phyloP scores from a whole-genome alignment of 2,329 filamentous ascomycete species.

The Aaosphaeria arxii region DNA sequence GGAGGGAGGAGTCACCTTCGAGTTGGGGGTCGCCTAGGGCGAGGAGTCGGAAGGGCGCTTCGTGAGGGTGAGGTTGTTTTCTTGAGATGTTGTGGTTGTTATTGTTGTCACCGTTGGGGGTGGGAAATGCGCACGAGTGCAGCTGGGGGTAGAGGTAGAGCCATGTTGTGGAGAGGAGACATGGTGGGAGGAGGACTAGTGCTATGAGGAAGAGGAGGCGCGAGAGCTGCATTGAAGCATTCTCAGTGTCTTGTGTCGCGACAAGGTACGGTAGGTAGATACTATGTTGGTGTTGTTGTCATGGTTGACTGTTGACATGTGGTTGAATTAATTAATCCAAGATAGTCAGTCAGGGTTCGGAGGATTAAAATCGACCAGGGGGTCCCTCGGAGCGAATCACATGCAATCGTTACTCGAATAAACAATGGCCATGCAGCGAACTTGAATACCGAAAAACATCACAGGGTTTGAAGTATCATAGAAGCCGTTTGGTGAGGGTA shows the following conservation, averaged over 20 bases:
- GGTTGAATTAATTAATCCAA: no score
- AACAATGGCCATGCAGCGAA: no score
- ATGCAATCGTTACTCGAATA: no score
- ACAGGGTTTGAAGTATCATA: no score
- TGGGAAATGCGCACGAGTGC: slow-evolving; percentile 75
- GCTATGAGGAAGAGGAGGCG: slow-evolving; percentile 45
- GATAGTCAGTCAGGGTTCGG: no score
- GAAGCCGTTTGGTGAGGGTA: no score
- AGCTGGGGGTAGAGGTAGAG: slow-evolving; percentile 87
- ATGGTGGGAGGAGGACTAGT: slow-evolving; percentile 60
- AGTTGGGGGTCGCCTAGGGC: slow-evolving; percentile 89
- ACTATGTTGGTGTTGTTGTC: no score
- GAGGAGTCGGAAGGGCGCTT: slow-evolving; percentile 73
- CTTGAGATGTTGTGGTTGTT: slow-evolving; percentile 10
- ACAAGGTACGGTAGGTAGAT: no score
- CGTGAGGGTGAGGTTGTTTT: neutral
- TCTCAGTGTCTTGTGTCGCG: slow-evolving; percentile 4
- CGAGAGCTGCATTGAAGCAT: slow-evolving; percentile 52
- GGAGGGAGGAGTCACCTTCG: slow-evolving; percentile 85
- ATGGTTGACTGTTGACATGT: no score
- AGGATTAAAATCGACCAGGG: no score
- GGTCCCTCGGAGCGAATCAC: no score
- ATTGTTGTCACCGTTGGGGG: slow-evolving; percentile 6
- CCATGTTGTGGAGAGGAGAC: slow-evolving; percentile 68
- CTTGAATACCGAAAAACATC: no score